A percentile compares a stretch with the other conserved stretches of the same genome.
Conservation (phyloP, 306 rosid species). For the Cyclanthera cordifolia region DNA sequence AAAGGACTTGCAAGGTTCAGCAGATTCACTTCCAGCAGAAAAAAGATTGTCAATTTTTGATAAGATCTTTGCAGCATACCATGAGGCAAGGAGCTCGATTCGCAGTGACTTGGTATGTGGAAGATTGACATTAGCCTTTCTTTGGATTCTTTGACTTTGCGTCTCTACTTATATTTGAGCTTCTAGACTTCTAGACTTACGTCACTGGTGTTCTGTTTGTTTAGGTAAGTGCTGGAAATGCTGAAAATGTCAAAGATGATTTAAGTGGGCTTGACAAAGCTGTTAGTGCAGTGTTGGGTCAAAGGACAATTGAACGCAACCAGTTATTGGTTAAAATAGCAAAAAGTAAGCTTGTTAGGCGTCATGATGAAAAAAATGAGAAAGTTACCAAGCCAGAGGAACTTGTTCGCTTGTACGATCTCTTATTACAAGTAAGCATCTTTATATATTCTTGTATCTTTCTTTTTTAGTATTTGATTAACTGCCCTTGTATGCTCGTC, state of each 20-base stretch:
- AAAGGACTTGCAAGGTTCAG: slow-evolving; percentile 62
- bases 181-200: slow-evolving; percentile 13
- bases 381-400: slow-evolving; percentile 96
- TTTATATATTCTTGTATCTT: slow-evolving; percentile 9
- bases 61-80: slow-evolving; percentile 87
- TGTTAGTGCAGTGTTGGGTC: slow-evolving; percentile 81
- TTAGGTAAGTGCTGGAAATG: slow-evolving; percentile 77
- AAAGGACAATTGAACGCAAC: slow-evolving; percentile 92
- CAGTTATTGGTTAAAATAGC: slow-evolving; percentile 75
- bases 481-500: not conserved
- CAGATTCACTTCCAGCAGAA: slow-evolving; percentile 68
- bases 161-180: not conserved
- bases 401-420: slow-evolving; percentile 91
- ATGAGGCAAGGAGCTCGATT: slow-evolving; percentile 83
- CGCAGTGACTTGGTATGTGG: slow-evolving; percentile 83
- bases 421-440: slow-evolving; percentile 57
- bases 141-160: not conserved
- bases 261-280: slow-evolving; percentile 96
- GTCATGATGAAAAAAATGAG: slow-evolving; percentile 71
- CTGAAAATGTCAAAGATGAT: slow-evolving; percentile 85
- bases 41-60: slow-evolving; percentile 67
- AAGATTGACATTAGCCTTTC: not conserved
- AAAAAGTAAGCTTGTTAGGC: slow-evolving; percentile 70
- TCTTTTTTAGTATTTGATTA: not conserved
- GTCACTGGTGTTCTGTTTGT: slow-evolving; percentile 18